phyloP scores from a whole-genome alignment of 805 yeast species.

The Candida maesae region DNA sequence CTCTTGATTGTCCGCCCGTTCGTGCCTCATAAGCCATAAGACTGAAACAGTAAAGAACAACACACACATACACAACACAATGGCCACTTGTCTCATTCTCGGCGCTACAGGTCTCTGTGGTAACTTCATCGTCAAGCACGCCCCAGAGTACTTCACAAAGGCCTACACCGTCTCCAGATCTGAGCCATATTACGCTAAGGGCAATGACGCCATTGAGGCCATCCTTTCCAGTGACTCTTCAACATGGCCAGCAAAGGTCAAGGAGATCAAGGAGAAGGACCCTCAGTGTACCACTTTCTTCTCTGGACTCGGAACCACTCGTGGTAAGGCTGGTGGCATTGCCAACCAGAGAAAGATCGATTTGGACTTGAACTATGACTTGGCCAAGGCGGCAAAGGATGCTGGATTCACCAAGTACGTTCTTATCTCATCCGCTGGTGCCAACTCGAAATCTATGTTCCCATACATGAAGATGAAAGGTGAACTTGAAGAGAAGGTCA shows the following conservation, averaged over 20 bases:
- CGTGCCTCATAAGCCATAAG: too few relatives aligned
- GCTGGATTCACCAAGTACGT: slow-evolving; percentile 54
- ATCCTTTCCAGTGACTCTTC: slow-evolving; percentile 43
- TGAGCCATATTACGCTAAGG: slow-evolving; percentile 12
- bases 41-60: too few relatives aligned
- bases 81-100: slow-evolving; percentile 34
- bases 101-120: slow-evolving; percentile 88
- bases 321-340: slow-evolving; percentile 67
- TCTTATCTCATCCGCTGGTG: slow-evolving; percentile 49
- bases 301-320: slow-evolving; percentile 74
- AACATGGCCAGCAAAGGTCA: slow-evolving; percentile 45
- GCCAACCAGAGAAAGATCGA: slow-evolving; percentile 70
- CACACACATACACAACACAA: background rate
- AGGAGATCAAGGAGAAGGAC: slow-evolving; percentile 24
- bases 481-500: slow-evolving; percentile 64
- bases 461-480: slow-evolving; percentile 72
- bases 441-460: slow-evolving; percentile 51
- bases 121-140: slow-evolving; percentile 43
- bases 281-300: slow-evolving; percentile 42
- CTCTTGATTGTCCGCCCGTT: too few relatives aligned
- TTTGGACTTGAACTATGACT: slow-evolving; percentile 61
- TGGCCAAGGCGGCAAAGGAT: slow-evolving; percentile 71
- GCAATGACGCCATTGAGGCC: slow-evolving; percentile 24
- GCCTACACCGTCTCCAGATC: slow-evolving; percentile 53
- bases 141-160: slow-evolving; percentile 35